These are phyloP conservation scores for Phytophthora uliginosa DNA, from an alignment of 352 stramenopile species.

Conservation along the genomic window DNA sequence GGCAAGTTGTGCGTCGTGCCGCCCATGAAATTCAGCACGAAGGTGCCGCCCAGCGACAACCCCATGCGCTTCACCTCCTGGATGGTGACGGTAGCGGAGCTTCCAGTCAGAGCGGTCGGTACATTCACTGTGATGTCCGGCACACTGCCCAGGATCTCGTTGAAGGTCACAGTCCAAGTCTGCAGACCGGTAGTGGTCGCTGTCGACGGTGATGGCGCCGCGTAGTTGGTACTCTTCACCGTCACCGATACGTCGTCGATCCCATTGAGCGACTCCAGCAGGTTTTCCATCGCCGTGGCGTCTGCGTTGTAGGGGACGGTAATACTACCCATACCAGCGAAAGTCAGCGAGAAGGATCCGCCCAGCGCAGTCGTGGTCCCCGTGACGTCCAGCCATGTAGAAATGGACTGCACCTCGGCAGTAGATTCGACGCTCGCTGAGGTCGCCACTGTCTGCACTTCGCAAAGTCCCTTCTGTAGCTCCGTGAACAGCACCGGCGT, in stretches of 20 bases:
- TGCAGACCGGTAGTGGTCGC: slow-evolving; percentile 47
- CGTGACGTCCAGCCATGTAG: slow-evolving; percentile 72
- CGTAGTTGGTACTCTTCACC: slow-evolving; percentile 61
- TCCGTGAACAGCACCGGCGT: slow-evolving; percentile 61
- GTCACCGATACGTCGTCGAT: slow-evolving; percentile 85
- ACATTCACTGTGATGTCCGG: slow-evolving; percentile 76
- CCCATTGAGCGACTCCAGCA: slow-evolving; percentile 79
- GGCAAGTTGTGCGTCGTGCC: slow-evolving; percentile 93
- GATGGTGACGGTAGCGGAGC: slow-evolving; percentile 60
- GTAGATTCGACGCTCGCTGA: slow-evolving; percentile 92
- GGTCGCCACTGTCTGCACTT: slow-evolving; percentile 96
- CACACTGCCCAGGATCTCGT: slow-evolving; percentile 93
- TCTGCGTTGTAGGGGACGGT: slow-evolving; percentile 51
- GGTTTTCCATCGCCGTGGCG: slow-evolving; percentile 53
- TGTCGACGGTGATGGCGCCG: slow-evolving; percentile 2
- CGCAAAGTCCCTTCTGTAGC: slow-evolving; percentile 90
- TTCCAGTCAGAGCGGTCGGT: slow-evolving; percentile 72
- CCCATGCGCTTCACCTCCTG: slow-evolving; percentile 80
- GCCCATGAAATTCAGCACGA: slow-evolving; percentile 95
- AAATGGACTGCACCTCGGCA: slow-evolving; percentile 91
- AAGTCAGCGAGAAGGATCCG: slow-evolving; percentile 77
- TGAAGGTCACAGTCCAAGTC: slow-evolving; percentile 93
- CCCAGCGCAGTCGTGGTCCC: slow-evolving; percentile 41
- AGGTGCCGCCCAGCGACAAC: slow-evolving; percentile 90
- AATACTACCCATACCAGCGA: slow-evolving; percentile 60